phyloP scores from a whole-genome alignment of 148 eudicot species.

The Rhododendron simsii region DNA sequence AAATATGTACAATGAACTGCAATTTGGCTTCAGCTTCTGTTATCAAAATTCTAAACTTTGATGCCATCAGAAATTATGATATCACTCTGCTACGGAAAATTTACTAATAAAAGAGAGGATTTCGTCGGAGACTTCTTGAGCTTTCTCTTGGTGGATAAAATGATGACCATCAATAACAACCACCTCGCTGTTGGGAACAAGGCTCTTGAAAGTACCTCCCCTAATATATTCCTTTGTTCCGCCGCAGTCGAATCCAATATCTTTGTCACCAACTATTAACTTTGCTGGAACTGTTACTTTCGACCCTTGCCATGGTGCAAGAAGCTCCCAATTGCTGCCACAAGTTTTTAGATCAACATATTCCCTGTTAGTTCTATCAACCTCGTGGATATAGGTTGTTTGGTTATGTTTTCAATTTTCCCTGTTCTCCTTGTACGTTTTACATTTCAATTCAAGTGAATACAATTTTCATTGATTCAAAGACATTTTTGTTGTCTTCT shows the following conservation, averaged over 20 bases:
- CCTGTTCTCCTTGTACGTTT: background rate
- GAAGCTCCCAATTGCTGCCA: constrained; percentile 51
- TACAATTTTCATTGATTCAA: background rate
- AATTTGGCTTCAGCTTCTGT: background rate
- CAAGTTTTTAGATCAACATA: background rate
- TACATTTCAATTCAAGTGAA: background rate
- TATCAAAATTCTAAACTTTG: background rate
- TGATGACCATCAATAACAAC: constrained; percentile 44
- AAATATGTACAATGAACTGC: background rate
- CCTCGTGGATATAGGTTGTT: background rate
- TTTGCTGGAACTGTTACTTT: constrained; percentile 48
- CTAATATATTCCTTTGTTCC: constrained; percentile 36
- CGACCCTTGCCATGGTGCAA: constrained; percentile 51
- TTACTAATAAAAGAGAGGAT: constrained; percentile 38
- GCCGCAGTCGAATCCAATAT: constrained; percentile 34
- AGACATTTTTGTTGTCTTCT: background rate
- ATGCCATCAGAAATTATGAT: background rate
- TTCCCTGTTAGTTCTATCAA: background rate
- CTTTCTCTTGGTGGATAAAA: constrained; percentile 47
- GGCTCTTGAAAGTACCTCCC: constrained; percentile 28
- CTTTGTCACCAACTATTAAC: constrained; percentile 43
- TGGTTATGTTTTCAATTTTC: background rate
- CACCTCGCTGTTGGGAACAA: constrained; percentile 38
- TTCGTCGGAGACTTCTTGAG: constrained; percentile 38
- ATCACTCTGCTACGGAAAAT: background rate